Evolutionary conservation across 495 filamentous ascomycete genomes (phyloP), one percentile per base, ranked within the genome.

Genomic region (Lasiosphaeria hispida): DNA sequence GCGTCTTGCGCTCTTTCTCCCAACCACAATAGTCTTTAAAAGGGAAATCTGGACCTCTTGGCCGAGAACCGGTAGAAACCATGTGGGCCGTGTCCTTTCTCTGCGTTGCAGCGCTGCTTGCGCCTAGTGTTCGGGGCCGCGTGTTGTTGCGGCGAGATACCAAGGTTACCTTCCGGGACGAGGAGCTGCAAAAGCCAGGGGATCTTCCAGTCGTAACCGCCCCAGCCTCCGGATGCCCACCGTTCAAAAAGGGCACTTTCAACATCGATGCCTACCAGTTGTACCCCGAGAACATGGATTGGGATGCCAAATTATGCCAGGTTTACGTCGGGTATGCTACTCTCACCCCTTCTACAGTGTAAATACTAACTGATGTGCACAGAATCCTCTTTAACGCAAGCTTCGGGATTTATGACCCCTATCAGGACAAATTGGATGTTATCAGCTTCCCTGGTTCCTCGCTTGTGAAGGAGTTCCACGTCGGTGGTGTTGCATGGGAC

Each of bases 221-320:
- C 9, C 38, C 51, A 3, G 19, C 30, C 13, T 50, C 36, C 19
- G 39, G 33, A 18, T 73, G 70, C 58, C 64, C 65, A 14, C 62
- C 65, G 7, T 68, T 71, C 48, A 37, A 64, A 17, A 69, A 59
- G 19, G 66, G 70, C 15, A 64, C 60, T 7, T 61, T 73, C 50
- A 59, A 58, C 34, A 63, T 73, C 41, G 54, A 67, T 7, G 59
- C 63, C 15, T 71, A 67, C 60, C 70, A 73, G 41, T 58, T 73
- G 10, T 71, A 71, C 42, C 70, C 70, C 18, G 70, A 73, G 36
- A 73, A 71, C 36, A 66, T 65, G 44, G 70, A 69, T 43, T 73
- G 70, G 53, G 67, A 73, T 60, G 38, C 57, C 19, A 60, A 69
- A 15, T 50, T 61, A 13, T 73, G 70, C 35, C 65, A 68, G 35